These are phyloP conservation scores for Monosporascus sp. DNA, from an alignment of 2,329 filamentous ascomycete genomes.

Conservation along the genomic window DNA sequence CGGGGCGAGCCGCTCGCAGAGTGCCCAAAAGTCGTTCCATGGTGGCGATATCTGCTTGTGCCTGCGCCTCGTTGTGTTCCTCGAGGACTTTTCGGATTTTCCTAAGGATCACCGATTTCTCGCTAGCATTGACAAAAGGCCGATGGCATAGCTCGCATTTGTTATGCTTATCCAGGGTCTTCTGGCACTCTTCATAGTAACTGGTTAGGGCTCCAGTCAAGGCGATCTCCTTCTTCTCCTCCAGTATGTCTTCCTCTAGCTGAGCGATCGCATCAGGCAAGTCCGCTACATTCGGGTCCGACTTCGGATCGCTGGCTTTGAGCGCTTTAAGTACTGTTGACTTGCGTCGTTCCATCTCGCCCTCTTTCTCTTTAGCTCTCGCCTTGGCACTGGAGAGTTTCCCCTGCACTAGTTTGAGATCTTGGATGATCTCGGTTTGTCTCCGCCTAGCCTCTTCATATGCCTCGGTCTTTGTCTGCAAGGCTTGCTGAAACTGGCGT, in stretches of 20 bases:
- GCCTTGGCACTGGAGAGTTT: slow-evolving; percentile 61
- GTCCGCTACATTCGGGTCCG: slow-evolving; percentile 45
- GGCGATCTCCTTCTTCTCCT: slow-evolving; percentile 61
- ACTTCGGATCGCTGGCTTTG: slow-evolving; percentile 31
- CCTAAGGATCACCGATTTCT: slow-evolving; percentile 58
- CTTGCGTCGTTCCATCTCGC: slow-evolving; percentile 58
- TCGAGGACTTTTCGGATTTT: slow-evolving; percentile 61
- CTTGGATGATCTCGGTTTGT: slow-evolving; percentile 64
- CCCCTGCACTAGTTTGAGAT: slow-evolving; percentile 72
- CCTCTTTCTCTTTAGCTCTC: slow-evolving; percentile 57
- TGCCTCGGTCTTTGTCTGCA: slow-evolving; percentile 51
- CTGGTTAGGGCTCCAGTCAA: slow-evolving; percentile 63
- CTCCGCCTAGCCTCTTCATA: slow-evolving; percentile 62
- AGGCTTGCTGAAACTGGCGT: slow-evolving; percentile 57
- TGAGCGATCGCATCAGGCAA: slow-evolving; percentile 46
- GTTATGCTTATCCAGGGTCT: slow-evolving; percentile 60
- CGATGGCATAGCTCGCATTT: slow-evolving; percentile 73
- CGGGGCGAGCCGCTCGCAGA: slow-evolving; percentile 56
- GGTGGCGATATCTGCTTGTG: slow-evolving; percentile 55
- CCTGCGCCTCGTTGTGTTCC: slow-evolving; percentile 55
- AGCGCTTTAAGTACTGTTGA: slow-evolving; percentile 48
- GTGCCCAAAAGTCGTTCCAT: slow-evolving; percentile 46
- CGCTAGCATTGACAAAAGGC: slow-evolving; percentile 56
- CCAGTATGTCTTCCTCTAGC: slow-evolving; percentile 50
- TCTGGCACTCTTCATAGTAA: slow-evolving; percentile 66